phyloP scores from a whole-genome alignment of 352 stramenopile species.

The Phytophthora ohioensis region DNA sequence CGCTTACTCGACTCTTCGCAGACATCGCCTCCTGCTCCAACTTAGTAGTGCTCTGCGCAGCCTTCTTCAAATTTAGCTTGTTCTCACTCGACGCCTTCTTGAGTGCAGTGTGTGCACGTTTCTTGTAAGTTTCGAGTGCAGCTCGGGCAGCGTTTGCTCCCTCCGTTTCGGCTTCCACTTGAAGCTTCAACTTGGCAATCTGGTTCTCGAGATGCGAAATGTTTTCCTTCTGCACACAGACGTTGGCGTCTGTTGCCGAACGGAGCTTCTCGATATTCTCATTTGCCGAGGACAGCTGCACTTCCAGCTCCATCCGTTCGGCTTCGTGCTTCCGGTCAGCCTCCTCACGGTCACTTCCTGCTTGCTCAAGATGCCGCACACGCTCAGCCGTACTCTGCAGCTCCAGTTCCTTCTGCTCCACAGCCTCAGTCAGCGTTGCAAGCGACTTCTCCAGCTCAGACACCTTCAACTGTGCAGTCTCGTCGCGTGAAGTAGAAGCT shows the following conservation, averaged over 20 bases:
- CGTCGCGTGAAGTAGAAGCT: constrained; percentile 17
- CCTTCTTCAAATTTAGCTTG: constrained; percentile 68
- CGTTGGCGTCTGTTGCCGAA: constrained; percentile 15
- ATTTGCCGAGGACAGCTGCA: constrained; percentile 43
- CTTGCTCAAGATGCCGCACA: constrained; percentile 19
- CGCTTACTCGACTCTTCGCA: constrained; percentile 47
- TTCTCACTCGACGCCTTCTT: constrained; percentile 81
- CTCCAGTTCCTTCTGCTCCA: constrained; percentile 42
- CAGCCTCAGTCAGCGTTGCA: constrained; percentile 19
- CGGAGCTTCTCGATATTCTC: constrained; percentile 49
- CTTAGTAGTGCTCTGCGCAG: constrained; percentile 47
- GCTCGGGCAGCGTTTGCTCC: constrained; percentile 53
- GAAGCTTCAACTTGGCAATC: constrained; percentile 33
- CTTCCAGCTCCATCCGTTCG: constrained; percentile 34
- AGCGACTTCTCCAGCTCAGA: constrained; percentile 37
- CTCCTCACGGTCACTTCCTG: constrained; percentile 26
- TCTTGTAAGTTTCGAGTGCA: constrained; percentile 86
- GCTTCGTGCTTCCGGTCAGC: constrained; percentile 28
- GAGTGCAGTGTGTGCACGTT: constrained; percentile 72
- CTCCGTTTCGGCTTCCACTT: constrained; percentile 64
- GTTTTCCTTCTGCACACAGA: constrained; percentile 26
- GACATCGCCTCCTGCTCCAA: constrained; percentile 57
- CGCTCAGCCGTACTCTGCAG: constrained; percentile 13
- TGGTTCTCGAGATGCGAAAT: constrained; percentile 42
- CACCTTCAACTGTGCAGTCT: constrained; percentile 32